phyloP scores from a whole-genome alignment of 768 basidiomycete species.

The Cystobasidiopsis lactophilus region DNA sequence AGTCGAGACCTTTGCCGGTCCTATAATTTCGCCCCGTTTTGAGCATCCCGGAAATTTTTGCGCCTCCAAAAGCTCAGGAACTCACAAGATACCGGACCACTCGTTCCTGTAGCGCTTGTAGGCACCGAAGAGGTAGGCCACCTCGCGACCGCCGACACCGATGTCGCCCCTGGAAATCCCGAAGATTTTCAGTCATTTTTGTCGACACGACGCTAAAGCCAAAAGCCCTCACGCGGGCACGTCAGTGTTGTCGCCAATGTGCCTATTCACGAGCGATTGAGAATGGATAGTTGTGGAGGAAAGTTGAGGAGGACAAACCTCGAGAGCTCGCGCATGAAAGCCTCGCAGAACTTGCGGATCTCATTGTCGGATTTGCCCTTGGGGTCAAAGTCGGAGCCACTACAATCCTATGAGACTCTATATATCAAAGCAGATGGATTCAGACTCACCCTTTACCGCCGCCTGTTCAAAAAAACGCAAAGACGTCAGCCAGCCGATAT shows the following conservation, averaged over 20 bases:
- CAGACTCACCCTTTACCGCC: conserved; percentile 66
- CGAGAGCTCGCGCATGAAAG: conserved; percentile 55
- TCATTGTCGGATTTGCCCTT: conserved; percentile 48
- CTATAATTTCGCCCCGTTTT: too few relatives aligned
- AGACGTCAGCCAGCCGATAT: too few relatives aligned
- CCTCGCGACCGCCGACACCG: conserved; percentile 51
- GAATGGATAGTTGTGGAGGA: not conserved
- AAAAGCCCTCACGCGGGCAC: too few relatives aligned
- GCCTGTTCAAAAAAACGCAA: too few relatives aligned
- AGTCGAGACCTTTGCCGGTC: conserved; percentile 46
- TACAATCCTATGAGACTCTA: too few relatives aligned
- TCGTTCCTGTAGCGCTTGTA: conserved; percentile 56
- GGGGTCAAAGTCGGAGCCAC: conserved; percentile 57
- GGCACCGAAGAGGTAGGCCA: conserved; percentile 53
- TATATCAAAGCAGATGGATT: too few relatives aligned
- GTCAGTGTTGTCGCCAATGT: conserved; percentile 41
- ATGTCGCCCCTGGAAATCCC: conserved; percentile 32
- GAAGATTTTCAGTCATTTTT: not conserved
- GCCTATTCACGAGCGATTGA: not conserved
- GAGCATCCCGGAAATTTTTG: too few relatives aligned
- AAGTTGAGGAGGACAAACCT: not conserved
- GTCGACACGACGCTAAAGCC: too few relatives aligned
- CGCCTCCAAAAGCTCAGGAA: too few relatives aligned
- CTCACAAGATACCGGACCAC: conserved; percentile 43
- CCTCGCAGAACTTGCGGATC: conserved; percentile 21